A percentile compares a stretch with the other conserved stretches of the same genome.
Conservation (phyloP, 2,329 filamentous ascomycete species). For the Hysterium pulicare region DNA sequence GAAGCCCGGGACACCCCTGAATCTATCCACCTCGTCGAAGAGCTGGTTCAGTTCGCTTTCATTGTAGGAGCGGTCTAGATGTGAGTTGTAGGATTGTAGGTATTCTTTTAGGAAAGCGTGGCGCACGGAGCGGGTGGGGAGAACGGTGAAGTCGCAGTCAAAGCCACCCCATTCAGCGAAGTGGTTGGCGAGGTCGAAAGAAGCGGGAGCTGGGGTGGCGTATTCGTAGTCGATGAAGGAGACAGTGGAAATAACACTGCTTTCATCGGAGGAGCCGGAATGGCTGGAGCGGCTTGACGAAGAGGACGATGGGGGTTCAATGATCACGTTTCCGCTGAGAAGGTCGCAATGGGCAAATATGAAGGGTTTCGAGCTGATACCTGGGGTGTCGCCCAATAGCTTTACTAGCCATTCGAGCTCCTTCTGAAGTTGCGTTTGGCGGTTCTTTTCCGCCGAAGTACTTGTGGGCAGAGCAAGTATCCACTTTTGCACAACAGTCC, state of each 20-base stretch:
- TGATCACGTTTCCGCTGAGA: constrained; percentile 93
- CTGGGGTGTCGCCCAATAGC: constrained; percentile 71
- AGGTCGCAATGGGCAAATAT: constrained; percentile 96
- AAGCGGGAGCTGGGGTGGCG: constrained; percentile 86
- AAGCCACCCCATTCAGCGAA: constrained; percentile 98
- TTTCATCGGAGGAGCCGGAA: constrained; percentile 22
- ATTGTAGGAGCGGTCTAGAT: constrained; percentile 32
- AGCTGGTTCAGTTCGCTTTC: constrained; percentile 66
- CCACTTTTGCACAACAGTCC: constrained; percentile 97
- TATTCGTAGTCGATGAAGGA: constrained; percentile 98
- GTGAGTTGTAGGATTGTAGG: constrained; percentile 63
- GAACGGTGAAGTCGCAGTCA: constrained; percentile 81
- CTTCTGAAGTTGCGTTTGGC: constrained; percentile 65
- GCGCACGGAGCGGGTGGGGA: constrained; percentile 75
- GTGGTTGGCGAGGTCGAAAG: constrained; percentile 96
- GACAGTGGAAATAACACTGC: constrained; percentile 30
- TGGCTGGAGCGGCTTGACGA: constrained; percentile 33
- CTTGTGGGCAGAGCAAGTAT: constrained; percentile 75
- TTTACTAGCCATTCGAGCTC: constrained; percentile 70
- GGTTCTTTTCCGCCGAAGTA: constrained; percentile 65
- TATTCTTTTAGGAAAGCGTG: constrained; percentile 82
- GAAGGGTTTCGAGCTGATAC: constrained; percentile 66
- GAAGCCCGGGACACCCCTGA: constrained; percentile 85
- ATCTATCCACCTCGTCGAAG: constrained; percentile 77
- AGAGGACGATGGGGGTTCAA: constrained; percentile 55